A percentile compares a stretch with the other conserved stretches of the same genome.
phyloP scores from a whole-genome alignment of 352 stramenopile genomes.

The Hyaloperonospora brassicae region DNA sequence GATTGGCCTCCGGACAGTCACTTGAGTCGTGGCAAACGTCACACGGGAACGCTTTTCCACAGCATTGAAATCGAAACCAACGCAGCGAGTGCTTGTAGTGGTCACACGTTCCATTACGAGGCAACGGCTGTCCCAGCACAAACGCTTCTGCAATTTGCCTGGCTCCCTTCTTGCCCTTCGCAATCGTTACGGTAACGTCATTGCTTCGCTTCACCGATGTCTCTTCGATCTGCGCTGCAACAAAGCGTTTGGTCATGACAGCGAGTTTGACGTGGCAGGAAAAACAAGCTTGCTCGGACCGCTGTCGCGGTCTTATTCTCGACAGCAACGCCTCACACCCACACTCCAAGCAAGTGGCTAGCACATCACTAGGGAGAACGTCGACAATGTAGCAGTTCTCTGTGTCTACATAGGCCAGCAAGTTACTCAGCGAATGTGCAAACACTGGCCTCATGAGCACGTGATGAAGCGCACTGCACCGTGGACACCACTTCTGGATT shows the following conservation, averaged over 20 bases:
- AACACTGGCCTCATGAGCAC: constrained; percentile 61
- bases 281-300: constrained; percentile 61
- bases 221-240: constrained; percentile 23
- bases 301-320: constrained; percentile 38
- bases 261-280: constrained; percentile 73
- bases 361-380: constrained; percentile 56
- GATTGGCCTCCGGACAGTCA: constrained; percentile 57
- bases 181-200: constrained; percentile 9
- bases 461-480: constrained; percentile 66
- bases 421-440: constrained; percentile 51
- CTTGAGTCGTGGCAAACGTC: constrained; percentile 76
- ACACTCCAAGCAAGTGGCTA: constrained; percentile 67
- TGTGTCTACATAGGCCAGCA: constrained; percentile 62
- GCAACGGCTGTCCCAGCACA: constrained; percentile 57
- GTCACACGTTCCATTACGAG: constrained; percentile 57
- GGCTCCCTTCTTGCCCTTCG: constrained; percentile 30
- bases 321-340: constrained; percentile 56
- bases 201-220: constrained; percentile 16
- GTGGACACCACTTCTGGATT: constrained; percentile 73
- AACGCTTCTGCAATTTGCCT: constrained; percentile 44
- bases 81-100: constrained; percentile 76
- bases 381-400: constrained; percentile 69
- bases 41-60: constrained; percentile 69
- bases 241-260: constrained; percentile 52
- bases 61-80: constrained; percentile 85